Evolutionary conservation across 2,329 filamentous ascomycete species (phyloP).

Genomic region (Tolypocladium paradoxum): DNA sequence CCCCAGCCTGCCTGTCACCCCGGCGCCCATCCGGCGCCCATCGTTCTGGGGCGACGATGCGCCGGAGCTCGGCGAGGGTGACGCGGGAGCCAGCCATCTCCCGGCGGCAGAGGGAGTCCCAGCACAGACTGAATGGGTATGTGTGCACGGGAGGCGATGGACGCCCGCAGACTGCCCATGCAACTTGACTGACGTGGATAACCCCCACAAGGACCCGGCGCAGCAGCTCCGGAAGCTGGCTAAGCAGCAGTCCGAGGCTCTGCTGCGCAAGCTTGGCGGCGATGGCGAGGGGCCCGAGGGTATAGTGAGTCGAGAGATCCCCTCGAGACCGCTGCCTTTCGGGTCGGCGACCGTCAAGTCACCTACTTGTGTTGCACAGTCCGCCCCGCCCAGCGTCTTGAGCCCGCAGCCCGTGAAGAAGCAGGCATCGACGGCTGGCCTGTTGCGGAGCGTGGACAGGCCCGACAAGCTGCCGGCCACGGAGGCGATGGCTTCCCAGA

Average conservation of each 20-base stretch:
- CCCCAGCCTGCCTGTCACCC: constrained; percentile 83
- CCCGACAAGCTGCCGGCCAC: not conserved
- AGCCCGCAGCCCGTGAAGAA: constrained; percentile 4
- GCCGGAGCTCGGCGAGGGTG: constrained; percentile 31
- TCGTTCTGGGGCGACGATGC: constrained; percentile 49
- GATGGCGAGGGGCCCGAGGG: constrained; percentile 15
- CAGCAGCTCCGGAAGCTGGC: constrained; percentile 60
- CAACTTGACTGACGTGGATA: constrained; percentile 42
- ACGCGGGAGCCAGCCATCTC: constrained; percentile 43
- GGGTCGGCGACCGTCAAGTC: constrained; percentile 34
- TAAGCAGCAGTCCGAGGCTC: constrained; percentile 51
- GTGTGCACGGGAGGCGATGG: constrained; percentile 49
- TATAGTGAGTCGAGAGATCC: constrained; percentile 29
- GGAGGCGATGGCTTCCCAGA: not conserved
- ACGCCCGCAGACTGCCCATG: constrained; percentile 41
- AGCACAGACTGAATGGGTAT: constrained; percentile 87
- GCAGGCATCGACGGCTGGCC: not conserved
- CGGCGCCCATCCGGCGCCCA: constrained; percentile 62
- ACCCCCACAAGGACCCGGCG: constrained; percentile 52
- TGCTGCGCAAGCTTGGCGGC: constrained; percentile 42
- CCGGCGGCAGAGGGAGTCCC: constrained; percentile 76
- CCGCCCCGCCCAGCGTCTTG: constrained; percentile 5
- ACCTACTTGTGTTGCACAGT: constrained; percentile 16
- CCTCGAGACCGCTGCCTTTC: constrained; percentile 38
- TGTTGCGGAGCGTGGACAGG: not conserved